Evolutionary conservation across 2,329 filamentous ascomycete species (phyloP).

Genomic region (Botrytis byssoidea): DNA sequence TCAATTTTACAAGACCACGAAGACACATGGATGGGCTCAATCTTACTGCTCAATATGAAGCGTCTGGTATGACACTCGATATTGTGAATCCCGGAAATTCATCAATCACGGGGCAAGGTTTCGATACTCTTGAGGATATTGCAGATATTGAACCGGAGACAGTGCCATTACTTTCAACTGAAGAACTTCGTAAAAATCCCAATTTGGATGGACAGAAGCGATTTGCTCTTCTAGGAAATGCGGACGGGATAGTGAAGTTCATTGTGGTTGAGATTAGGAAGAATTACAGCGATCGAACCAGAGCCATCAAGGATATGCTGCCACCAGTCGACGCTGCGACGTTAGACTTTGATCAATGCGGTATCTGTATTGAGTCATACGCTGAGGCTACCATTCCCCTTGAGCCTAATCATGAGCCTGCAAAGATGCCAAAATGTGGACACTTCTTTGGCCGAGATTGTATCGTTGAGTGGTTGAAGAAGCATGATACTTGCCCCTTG

Average conservation of each 20-base stretch:
- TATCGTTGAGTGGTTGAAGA: not conserved
- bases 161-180: not conserved
- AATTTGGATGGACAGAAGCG: not conserved
- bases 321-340: not conserved
- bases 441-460: not conserved
- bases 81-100: not conserved
- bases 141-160: not conserved
- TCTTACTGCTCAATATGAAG: not conserved
- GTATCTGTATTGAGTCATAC: not conserved
- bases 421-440: not conserved
- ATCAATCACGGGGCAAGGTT: not conserved
- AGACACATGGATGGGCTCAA: not conserved
- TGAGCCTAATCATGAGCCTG: not conserved
- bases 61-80: not conserved
- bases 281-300: not conserved
- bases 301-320: not conserved
- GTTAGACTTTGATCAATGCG: not conserved
- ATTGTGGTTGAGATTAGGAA: not conserved
- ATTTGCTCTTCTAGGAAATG: not conserved
- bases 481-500: not conserved
- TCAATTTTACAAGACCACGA: not conserved
- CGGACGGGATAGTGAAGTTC: not conserved
- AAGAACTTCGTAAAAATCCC: not conserved
- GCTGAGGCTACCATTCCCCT: not conserved
- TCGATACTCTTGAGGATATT: not conserved